Evolutionary conservation across 1,139 yeast species (phyloP).

Genomic region (Debaryomyces nepalensis): DNA sequence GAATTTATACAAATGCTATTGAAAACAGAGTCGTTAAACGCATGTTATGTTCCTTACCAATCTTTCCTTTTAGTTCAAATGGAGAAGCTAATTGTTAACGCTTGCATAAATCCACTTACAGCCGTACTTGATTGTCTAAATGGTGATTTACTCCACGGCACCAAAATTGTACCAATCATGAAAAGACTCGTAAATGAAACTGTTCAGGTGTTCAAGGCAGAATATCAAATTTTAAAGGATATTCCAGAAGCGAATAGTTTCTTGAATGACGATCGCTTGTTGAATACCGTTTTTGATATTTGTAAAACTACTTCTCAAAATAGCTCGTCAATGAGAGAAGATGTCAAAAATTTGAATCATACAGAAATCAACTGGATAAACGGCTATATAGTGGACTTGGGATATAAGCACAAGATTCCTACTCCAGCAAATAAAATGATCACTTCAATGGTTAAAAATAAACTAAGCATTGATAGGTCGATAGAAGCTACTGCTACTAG

Average conservation of each 20-base stretch:
- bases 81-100: conserved; percentile 75
- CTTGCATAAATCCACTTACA: conserved; percentile 77
- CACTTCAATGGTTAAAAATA: conserved; percentile 50
- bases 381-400: conserved; percentile 67
- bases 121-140: conserved; percentile 71
- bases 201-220: conserved; percentile 39
- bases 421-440: conserved; percentile 56
- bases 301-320: conserved; percentile 57
- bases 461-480: conserved; percentile 38
- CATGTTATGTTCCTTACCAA: conserved; percentile 51
- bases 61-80: conserved; percentile 66
- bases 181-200: conserved; percentile 52
- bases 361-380: conserved; percentile 84
- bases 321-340: conserved; percentile 89
- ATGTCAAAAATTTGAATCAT: conserved; percentile 58
- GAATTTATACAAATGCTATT: conserved; percentile 38
- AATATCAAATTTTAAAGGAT: conserved; percentile 36
- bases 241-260: conserved; percentile 42
- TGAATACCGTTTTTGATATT: conserved; percentile 51
- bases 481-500: conserved; percentile 30
- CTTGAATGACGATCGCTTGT: conserved; percentile 49
- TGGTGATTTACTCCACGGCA: conserved; percentile 60
- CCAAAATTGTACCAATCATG: conserved; percentile 37
- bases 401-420: conserved; percentile 40
- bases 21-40: conserved; percentile 41